Percentiles rank a stretch among this genome's conserved stretches.
These are phyloP conservation scores for Anaeramoeba ignava DNA, from an alignment of 78 protist species.

Conservation along the genomic window DNA sequence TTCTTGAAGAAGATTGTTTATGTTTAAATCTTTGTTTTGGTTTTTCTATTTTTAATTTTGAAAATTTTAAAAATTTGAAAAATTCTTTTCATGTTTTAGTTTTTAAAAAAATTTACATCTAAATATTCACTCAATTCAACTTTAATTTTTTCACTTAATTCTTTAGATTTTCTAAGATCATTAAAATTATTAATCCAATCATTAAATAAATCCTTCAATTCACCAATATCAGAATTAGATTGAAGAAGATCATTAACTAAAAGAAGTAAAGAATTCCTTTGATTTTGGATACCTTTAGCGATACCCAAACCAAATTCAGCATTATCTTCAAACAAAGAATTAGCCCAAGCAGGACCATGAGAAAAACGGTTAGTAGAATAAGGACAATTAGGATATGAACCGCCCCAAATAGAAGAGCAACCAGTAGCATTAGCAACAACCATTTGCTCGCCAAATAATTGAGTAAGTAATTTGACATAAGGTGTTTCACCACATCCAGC, in stretches of 20 bases:
- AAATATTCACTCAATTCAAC: no score
- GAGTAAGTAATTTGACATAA: conserved; percentile 12
- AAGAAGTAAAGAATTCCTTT: no score
- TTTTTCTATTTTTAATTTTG: no score
- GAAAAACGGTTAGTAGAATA: background rate
- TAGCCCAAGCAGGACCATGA: conserved; percentile 12
- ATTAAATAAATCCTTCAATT: background rate
- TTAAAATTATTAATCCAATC: conserved; percentile 4
- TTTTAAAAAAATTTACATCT: no score
- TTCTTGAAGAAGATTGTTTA: no score
- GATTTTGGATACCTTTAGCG: no score
- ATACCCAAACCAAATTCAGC: conserved; percentile 23
- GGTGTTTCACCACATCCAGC: conserved; percentile 14
- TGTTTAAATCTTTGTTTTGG: no score
- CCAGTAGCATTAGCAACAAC: conserved; percentile 21
- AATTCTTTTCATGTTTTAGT: no score
- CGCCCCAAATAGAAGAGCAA: conserved; percentile 8
- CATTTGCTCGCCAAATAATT: conserved; percentile 6
- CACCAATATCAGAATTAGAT: no score
- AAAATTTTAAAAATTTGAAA: no score
- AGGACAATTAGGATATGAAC: conserved; percentile 9
- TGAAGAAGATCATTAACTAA: no score
- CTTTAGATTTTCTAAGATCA: background rate
- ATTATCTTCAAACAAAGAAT: conserved; percentile 19
- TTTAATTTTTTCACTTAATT: background rate